These are phyloP conservation scores for Cytidiella melzeri DNA, from an alignment of 768 basidiomycete species.

Conservation along the genomic window DNA sequence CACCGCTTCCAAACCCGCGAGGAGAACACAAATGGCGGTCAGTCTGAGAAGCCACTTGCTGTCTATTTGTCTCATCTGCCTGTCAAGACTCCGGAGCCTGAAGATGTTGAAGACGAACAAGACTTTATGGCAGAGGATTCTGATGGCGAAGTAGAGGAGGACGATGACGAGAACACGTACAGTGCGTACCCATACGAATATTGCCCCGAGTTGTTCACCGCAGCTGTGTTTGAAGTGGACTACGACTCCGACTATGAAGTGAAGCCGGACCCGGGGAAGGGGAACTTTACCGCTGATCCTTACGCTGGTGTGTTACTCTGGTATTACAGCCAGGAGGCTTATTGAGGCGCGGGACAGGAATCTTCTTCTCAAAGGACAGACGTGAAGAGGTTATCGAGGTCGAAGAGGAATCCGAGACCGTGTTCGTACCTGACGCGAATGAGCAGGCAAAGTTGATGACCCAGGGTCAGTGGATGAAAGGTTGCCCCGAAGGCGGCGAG, in stretches of 20 bases:
- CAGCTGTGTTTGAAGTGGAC: conserved; percentile 41
- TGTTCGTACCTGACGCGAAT: conserved; percentile 34
- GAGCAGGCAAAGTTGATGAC: conserved; percentile 64
- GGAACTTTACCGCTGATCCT: conserved; percentile 67
- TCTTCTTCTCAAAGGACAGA: conserved; percentile 94
- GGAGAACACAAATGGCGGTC: conserved; percentile 23
- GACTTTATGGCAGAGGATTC: conserved; percentile 34
- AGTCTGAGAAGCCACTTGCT: conserved; percentile 5
- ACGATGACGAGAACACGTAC: conserved; percentile 40
- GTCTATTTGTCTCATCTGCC: background rate
- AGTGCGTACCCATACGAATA: background rate
- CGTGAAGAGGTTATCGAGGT: conserved; percentile 90
- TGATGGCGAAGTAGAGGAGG: conserved; percentile 41
- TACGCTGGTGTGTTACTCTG: conserved; percentile 72
- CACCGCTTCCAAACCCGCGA: conserved; percentile 5
- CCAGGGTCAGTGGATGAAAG: conserved; percentile 95
- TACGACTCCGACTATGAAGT: conserved; percentile 78
- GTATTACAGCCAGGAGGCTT: no score
- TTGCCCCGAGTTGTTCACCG: conserved; percentile 40
- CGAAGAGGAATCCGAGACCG: conserved; percentile 65
- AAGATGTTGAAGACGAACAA: conserved; percentile 45
- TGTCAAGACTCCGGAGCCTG: conserved; percentile 44
- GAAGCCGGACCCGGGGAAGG: conserved; percentile 32
- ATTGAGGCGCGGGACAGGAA: no score
- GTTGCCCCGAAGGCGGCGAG: conserved; percentile 90